These are phyloP conservation scores for Citrus sinensis DNA, from an alignment of 345 rosid genomes.

Conservation along the genomic window DNA sequence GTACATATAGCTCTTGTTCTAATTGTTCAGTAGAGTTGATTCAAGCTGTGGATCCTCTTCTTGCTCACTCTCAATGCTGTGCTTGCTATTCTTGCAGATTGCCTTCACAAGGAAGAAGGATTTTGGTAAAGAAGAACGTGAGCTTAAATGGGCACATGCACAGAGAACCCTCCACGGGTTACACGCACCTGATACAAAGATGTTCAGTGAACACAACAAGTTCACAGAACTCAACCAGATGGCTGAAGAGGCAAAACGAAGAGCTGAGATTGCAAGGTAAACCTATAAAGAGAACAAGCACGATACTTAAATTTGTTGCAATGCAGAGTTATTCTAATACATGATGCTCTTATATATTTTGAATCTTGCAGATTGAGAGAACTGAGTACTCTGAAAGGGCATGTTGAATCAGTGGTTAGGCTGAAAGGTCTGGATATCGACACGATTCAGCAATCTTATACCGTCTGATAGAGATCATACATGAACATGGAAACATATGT, in stretches of 20 bases:
- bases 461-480: constrained; percentile 30
- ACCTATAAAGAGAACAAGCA: background rate
- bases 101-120: constrained; percentile 56
- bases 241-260: constrained; percentile 57
- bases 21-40: background rate
- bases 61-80: constrained; percentile 6
- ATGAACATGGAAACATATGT: background rate
- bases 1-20: constrained; percentile 19
- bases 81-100: constrained; percentile 24
- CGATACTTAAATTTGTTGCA: too few relatives aligned
- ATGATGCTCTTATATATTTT: background rate
- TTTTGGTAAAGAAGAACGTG: constrained; percentile 48
- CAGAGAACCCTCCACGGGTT: constrained; percentile 57
- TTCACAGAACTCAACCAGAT: constrained; percentile 40
- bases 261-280: constrained; percentile 55
- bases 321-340: background rate
- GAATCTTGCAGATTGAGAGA: constrained; percentile 48
- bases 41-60: background rate
- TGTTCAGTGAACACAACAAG: constrained; percentile 38
- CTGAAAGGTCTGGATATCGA: constrained; percentile 55
- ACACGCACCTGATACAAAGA: constrained; percentile 44
- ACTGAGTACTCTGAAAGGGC: constrained; percentile 47
- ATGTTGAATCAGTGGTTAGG: constrained; percentile 52
- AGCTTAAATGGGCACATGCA: constrained; percentile 61
- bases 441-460: constrained; percentile 54